phyloP scores from a whole-genome alignment of 2,329 filamentous ascomycete species.

The Dactylonectria estremocensis region DNA sequence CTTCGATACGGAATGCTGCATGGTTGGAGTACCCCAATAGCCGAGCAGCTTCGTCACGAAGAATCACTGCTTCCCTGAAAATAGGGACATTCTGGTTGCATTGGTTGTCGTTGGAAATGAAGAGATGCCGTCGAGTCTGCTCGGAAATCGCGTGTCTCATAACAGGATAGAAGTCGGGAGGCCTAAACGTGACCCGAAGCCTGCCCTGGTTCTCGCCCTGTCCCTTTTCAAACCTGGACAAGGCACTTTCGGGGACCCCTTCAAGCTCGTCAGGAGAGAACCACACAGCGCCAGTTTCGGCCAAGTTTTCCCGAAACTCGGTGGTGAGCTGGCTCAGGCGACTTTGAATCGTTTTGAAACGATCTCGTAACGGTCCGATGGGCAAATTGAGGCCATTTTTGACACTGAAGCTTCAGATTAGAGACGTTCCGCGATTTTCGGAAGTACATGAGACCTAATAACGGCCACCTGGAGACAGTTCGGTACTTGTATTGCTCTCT shows the following conservation, averaged over 20 bases:
- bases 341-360: conserved; percentile 4
- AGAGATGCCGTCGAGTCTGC: background rate
- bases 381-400: conserved; percentile 9
- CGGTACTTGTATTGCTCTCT: background rate
- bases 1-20: conserved; percentile 8
- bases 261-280: conserved; percentile 3
- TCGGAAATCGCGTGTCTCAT: background rate
- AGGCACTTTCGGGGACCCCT: background rate
- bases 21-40: conserved; percentile 5
- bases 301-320: background rate
- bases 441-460: background rate
- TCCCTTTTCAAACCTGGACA: conserved; percentile 3
- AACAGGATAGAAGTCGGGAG: conserved; percentile 1
- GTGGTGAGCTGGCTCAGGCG: background rate
- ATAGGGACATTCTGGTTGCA: conserved; percentile 1
- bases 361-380: background rate
- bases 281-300: background rate
- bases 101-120: background rate
- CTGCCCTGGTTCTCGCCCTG: background rate
- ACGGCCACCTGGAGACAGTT: background rate
- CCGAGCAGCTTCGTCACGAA: conserved; percentile 11
- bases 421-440: background rate
- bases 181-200: conserved; percentile 3
- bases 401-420: background rate
- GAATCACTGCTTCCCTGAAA: background rate